phyloP scores from a whole-genome alignment of 768 basidiomycete species.

The Kondoa subrosea region DNA sequence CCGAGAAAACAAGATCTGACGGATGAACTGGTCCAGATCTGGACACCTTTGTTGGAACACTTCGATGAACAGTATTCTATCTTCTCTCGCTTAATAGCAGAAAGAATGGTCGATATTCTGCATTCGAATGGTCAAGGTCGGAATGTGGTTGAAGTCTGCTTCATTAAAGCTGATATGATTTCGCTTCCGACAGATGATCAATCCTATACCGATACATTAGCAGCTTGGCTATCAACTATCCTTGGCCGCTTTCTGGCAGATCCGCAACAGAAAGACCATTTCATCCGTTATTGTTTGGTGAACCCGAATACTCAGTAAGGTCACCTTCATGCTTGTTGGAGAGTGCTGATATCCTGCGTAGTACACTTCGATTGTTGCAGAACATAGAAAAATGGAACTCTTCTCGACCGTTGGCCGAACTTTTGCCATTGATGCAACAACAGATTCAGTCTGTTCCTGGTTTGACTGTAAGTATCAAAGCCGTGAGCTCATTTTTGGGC shows the following conservation, averaged over 20 bases:
- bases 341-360: not conserved
- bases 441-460: not conserved
- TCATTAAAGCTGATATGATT: not conserved
- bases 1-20: conserved; percentile 17
- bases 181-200: not conserved
- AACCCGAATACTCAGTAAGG: not conserved
- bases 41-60: conserved; percentile 27
- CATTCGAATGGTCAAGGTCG: not conserved
- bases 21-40: conserved; percentile 25
- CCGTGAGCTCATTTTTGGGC: no score
- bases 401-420: not conserved
- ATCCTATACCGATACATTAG: not conserved
- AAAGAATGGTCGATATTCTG: not conserved
- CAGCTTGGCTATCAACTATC: not conserved
- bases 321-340: not conserved
- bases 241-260: not conserved
- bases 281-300: not conserved
- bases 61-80: conserved; percentile 11
- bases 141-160: not conserved
- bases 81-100: not conserved
- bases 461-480: not conserved
- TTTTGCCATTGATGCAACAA: not conserved
- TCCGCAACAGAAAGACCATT: not conserved
- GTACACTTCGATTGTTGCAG: not conserved
- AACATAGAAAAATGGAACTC: not conserved